Percentiles rank a stretch among this genome's conserved stretches.
Conservation (phyloP, 352 stramenopile species). For the Pythium apleroticum region DNA sequence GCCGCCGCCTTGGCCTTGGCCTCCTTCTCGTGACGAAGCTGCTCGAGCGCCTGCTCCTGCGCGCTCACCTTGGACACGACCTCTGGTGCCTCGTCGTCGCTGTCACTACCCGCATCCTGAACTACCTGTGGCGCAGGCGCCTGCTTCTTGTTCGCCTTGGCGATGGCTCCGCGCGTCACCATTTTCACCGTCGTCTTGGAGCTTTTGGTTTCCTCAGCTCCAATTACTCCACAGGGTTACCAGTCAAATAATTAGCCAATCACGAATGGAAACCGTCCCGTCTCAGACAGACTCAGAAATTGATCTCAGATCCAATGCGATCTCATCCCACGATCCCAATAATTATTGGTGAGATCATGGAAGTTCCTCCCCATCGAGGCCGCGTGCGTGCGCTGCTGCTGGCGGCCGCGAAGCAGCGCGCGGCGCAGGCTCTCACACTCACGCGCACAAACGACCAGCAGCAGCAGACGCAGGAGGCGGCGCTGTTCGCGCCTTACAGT, state of each 20-base stretch:
- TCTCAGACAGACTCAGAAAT: constrained; percentile 2
- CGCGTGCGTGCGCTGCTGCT: constrained; percentile 66
- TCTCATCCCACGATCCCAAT: background rate
- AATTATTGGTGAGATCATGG: background rate
- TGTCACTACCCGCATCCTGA: constrained; percentile 36
- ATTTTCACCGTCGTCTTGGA: constrained; percentile 25
- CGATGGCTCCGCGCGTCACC: constrained; percentile 31
- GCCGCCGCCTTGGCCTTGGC: constrained; percentile 45
- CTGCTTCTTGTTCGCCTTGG: constrained; percentile 20
- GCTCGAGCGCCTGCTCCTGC: constrained; percentile 48
- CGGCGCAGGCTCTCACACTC: constrained; percentile 48
- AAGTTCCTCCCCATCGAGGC: constrained; percentile 5
- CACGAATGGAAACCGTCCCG: background rate
- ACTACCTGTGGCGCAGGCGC: background rate
- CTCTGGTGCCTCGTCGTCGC: constrained; percentile 77
- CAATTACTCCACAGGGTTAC: constrained; percentile 16
- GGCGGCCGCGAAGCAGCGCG: constrained; percentile 50
- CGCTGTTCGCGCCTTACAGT: constrained; percentile 76
- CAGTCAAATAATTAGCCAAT: constrained; percentile 35
- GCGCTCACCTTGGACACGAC: constrained; percentile 75
- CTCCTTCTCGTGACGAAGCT: constrained; percentile 51
- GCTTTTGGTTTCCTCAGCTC: constrained; percentile 2
- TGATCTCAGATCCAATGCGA: constrained; percentile 17
- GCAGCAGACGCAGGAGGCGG: constrained; percentile 1
- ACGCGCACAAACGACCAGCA: constrained; percentile 5